Percentiles rank a stretch among this genome's conserved stretches.
Conservation (phyloP, 257 asterid genomes). For the Knoxia roxburghii region DNA sequence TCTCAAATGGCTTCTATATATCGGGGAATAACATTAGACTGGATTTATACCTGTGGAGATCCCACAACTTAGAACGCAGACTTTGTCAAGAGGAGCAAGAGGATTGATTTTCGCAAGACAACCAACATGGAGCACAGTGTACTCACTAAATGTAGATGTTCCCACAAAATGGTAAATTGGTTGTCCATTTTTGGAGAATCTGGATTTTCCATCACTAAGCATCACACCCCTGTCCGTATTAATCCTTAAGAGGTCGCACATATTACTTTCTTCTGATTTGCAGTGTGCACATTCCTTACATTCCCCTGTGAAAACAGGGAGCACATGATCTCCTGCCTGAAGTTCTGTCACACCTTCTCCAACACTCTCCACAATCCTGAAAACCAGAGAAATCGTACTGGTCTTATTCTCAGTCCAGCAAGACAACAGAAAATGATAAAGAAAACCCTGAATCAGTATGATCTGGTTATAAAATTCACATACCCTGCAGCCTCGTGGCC, state of each 20-base stretch:
- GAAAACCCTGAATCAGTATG: not conserved
- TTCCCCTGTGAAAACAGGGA: constrained; percentile 85
- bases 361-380: constrained; percentile 79
- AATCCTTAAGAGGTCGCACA: constrained; percentile 80
- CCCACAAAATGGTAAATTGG: constrained; percentile 77
- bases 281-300: constrained; percentile 79
- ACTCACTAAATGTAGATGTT: constrained; percentile 82
- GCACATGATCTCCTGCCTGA: constrained; percentile 85
- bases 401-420: too few species aligned
- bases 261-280: constrained; percentile 71
- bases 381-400: not conserved
- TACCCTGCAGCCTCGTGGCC: constrained; percentile 95
- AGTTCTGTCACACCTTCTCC: constrained; percentile 88
- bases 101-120: constrained; percentile 74
- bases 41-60: constrained; percentile 62
- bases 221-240: constrained; percentile 82
- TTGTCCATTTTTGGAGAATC: constrained; percentile 70
- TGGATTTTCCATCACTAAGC: constrained; percentile 56
- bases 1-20: too few species aligned
- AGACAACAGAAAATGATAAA: not conserved
- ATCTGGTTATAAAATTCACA: constrained; percentile 1
- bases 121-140: constrained; percentile 74
- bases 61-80: constrained; percentile 86
- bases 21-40: not conserved
- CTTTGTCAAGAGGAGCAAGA: constrained; percentile 69